phyloP scores from a whole-genome alignment of 2,329 filamentous ascomycete genomes.

The Diplodia mutila region DNA sequence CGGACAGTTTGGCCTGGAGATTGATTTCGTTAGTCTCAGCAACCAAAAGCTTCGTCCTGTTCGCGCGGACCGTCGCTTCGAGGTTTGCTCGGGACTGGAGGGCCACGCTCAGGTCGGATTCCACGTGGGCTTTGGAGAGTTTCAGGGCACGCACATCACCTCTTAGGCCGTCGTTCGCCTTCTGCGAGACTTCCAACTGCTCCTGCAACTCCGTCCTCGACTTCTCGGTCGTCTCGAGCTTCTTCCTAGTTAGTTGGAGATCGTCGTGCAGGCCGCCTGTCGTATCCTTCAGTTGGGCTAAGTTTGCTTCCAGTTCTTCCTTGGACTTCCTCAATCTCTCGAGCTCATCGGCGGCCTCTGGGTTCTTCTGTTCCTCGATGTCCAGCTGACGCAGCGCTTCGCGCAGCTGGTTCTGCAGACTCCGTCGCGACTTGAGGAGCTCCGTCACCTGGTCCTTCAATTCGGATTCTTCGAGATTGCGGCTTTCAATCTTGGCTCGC shows the following conservation, averaged over 20 bases:
- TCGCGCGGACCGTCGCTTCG: slow-evolving; percentile 31
- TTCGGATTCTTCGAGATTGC: slow-evolving; percentile 31
- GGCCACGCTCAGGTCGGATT: slow-evolving; percentile 30
- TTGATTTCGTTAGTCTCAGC: slow-evolving; percentile 32
- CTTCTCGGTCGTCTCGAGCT: slow-evolving; percentile 34
- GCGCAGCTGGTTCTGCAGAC: slow-evolving; percentile 24
- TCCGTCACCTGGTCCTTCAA: slow-evolving; percentile 28
- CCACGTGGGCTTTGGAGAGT: slow-evolving; percentile 29
- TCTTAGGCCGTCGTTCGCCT: slow-evolving; percentile 30
- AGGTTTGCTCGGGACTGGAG: slow-evolving; percentile 31
- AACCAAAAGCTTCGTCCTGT: slow-evolving; percentile 33
- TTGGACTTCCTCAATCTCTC: slow-evolving; percentile 30
- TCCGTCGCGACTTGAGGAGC: slow-evolving; percentile 18
- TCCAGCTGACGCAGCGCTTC: slow-evolving; percentile 20
- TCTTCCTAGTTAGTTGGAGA: slow-evolving; percentile 31
- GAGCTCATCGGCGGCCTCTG: slow-evolving; percentile 31
- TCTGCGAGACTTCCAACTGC: slow-evolving; percentile 33
- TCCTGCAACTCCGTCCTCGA: slow-evolving; percentile 31
- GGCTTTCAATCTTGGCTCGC: slow-evolving; percentile 31
- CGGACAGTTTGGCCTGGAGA: slow-evolving; percentile 32
- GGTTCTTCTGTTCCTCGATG: slow-evolving; percentile 22
- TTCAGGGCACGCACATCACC: slow-evolving; percentile 29
- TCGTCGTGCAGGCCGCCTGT: slow-evolving; percentile 32
- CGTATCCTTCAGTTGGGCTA: slow-evolving; percentile 32
- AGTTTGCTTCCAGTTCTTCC: slow-evolving; percentile 32